Conservation (phyloP, 257 asterid genomes). For the Gardenia jasminoides region DNA sequence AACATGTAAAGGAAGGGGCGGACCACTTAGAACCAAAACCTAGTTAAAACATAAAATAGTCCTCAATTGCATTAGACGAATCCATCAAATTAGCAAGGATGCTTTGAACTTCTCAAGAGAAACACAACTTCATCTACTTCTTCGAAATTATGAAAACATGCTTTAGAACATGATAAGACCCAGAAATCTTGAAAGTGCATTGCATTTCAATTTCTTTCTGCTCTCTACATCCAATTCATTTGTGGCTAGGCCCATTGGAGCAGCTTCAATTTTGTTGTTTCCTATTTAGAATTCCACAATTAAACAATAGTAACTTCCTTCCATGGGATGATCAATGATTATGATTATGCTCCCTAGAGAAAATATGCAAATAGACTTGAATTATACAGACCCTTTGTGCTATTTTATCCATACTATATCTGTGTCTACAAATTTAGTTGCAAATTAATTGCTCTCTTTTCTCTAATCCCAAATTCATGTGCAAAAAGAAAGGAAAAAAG, state of each 20-base stretch:
- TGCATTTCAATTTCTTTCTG: neutral
- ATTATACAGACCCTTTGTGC: neutral
- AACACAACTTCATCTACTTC: neutral
- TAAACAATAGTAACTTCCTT: neutral
- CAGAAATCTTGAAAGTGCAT: neutral
- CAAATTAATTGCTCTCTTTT: no score
- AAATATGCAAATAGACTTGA: neutral
- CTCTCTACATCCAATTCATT: neutral
- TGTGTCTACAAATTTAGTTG: neutral
- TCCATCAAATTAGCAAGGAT: neutral
- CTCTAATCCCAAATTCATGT: neutral
- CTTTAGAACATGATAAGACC: neutral
- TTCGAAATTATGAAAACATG: neutral
- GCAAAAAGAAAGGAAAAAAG: neutral
- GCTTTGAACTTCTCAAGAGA: neutral
- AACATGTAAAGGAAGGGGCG: neutral
- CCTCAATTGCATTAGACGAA: neutral
- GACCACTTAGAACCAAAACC: neutral
- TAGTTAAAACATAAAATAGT: neutral
- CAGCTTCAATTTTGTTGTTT: conserved; percentile 1
- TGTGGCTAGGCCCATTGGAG: conserved; percentile 3
- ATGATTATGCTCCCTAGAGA: neutral
- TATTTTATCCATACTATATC: conserved; percentile 4
- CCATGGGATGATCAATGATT: neutral
- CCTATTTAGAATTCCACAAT: neutral